Base-by-base conservation (phyloP, 345 rosid genomes). In the Rhodamnia rubescens region DNA sequence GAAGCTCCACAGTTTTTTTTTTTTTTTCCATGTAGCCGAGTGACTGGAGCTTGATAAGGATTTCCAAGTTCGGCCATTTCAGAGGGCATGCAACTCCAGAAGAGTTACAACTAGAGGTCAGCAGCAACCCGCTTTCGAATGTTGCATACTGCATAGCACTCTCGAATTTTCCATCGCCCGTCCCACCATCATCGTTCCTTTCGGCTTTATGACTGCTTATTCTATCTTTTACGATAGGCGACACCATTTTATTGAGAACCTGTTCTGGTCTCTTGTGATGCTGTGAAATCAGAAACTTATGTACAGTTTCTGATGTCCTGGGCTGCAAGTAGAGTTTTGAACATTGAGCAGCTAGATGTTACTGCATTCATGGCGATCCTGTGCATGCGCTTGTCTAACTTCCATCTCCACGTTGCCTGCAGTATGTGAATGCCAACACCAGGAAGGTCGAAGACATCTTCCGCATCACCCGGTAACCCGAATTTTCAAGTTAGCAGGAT, bases 1-100 rank as follows among this genome's bases (percentile, higher is more conserved):
- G 75, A 61, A 61, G 42, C 11, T 22, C 11, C 24, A 22, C 16
- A 29, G 3, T 36, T 36, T 36, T 36, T 42, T 6, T 42, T 16
- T 29, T 32, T 69, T 32, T 69, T n/a, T n/a, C n/a, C 4, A 52
- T 13, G 61, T 90, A 91, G 95, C 85, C 85, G 40, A 80, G 40
- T 3, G 61, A 24, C 4, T 94, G 95, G 95, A 94, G 95, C 86
- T 87, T 93, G 86, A 49, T 69, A 29, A 93, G 94, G 92, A 85
- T 93, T 24, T 82, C 87, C 8, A 82, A 91, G 84, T 93, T 84
- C 75, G 97, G 95, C 1, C 91, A 89, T 85, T 83, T 90, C 20
- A 87, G 91, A 90, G 94, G 86, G 20, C 91, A 91, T 82, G 94
- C 94, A 5, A 91, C 91, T 80, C 89, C 55, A 87, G 69, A 83